Evolutionary conservation across 1,284 basidiomycete genomes (phyloP).

Genomic region (Ustanciosporium gigantosporum): DNA sequence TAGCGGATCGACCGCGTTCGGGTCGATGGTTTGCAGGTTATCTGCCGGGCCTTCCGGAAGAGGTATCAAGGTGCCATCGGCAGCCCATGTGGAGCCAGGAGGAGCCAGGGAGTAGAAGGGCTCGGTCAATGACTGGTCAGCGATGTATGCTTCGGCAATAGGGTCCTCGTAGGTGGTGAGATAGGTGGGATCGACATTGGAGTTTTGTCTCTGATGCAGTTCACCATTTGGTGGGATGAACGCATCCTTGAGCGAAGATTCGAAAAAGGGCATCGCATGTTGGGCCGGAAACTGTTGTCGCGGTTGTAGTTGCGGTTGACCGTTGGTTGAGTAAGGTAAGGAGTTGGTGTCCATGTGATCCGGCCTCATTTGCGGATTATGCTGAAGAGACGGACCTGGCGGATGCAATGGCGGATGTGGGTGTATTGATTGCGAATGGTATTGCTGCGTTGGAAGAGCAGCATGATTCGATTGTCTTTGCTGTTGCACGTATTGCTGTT

Average conservation of each 20-base stretch:
- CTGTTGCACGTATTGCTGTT: neutral
- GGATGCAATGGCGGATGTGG: too few species aligned
- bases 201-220: too few species aligned
- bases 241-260: conserved; percentile 2
- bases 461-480: conserved; percentile 3
- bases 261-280: conserved; percentile 1
- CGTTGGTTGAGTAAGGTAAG: too few species aligned
- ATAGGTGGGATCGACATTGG: conserved; percentile 8
- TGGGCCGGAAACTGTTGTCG: neutral
- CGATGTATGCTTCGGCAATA: conserved; percentile 35
- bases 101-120: conserved; percentile 35
- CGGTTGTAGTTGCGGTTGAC: too few species aligned
- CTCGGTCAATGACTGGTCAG: conserved; percentile 22
- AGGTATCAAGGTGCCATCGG: conserved; percentile 8
- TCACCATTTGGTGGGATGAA: too few species aligned
- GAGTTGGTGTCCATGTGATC: too few species aligned
- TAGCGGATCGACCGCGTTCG: conserved; percentile 2
- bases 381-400: too few species aligned
- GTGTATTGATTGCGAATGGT: too few species aligned
- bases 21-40: conserved; percentile 1
- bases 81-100: conserved; percentile 5
- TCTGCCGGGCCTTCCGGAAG: conserved; percentile 15
- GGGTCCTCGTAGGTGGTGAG: conserved; percentile 33
- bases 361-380: too few species aligned
- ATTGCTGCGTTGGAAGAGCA: too few species aligned